A percentile compares a stretch with the other conserved stretches of the same genome.
These are phyloP conservation scores for Macrolepiota albuminosa DNA, from an alignment of 768 basidiomycete species.

Conservation along the genomic window DNA sequence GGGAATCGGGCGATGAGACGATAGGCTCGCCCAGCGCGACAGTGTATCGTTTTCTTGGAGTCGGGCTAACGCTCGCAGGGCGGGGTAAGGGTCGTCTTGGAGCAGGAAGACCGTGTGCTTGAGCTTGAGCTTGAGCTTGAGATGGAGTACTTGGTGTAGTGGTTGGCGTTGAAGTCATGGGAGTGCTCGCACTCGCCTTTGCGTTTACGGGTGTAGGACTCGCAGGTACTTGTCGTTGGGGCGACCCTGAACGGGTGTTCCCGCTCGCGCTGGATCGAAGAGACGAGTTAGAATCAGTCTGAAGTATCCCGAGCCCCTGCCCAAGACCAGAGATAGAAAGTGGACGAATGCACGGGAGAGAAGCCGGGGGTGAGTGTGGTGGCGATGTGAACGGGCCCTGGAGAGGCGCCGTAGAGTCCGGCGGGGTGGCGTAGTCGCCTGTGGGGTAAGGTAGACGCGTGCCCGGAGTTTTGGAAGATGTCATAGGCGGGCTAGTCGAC, in stretches of 20 bases:
- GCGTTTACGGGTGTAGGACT: not conserved
- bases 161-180: not conserved
- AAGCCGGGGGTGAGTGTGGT: slow-evolving; percentile 43
- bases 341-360: slow-evolving; percentile 40
- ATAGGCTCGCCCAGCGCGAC: slow-evolving; percentile 79
- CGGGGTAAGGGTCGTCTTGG: slow-evolving; percentile 36
- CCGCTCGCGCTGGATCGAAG: slow-evolving; percentile 7
- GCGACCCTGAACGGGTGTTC: slow-evolving; percentile 15
- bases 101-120: slow-evolving; percentile 32
- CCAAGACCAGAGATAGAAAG: slow-evolving; percentile 43
- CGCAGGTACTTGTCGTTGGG: slow-evolving; percentile 6
- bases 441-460: slow-evolving; percentile 78
- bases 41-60: slow-evolving; percentile 81
- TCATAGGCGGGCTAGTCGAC: slow-evolving; percentile 60
- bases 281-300: slow-evolving; percentile 25
- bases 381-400: slow-evolving; percentile 35
- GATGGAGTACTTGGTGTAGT: not conserved
- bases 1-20: slow-evolving; percentile 31
- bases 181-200: not conserved
- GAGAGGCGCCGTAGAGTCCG: slow-evolving; percentile 32
- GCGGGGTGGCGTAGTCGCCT: slow-evolving; percentile 74
- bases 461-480: slow-evolving; percentile 35
- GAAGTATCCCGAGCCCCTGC: slow-evolving; percentile 18
- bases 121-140: not conserved
- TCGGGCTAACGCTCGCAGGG: slow-evolving; percentile 59